Evolutionary conservation across 1,284 basidiomycete species (phyloP), one percentile per base, ranked within the genome.

Genomic region (Cystobasidium pallidum): DNA sequence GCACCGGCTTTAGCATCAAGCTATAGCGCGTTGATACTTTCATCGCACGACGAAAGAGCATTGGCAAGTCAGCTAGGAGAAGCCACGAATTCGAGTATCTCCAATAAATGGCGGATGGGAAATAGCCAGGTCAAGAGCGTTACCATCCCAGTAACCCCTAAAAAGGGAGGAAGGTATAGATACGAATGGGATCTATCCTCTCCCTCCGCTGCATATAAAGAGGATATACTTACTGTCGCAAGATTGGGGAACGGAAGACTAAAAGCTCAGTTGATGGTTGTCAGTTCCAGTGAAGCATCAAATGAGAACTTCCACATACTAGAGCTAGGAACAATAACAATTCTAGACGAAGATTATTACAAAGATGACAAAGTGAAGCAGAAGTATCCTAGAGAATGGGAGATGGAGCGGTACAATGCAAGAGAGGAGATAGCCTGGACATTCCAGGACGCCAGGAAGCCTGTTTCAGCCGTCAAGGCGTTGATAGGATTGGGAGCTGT

Each of bases 341-440:
- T 71, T n/a, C 13, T 39, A 8, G 68, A 71, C 24, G 68, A 71
- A 39, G 39, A 21, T 3, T 63, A 54, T n/a, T 71, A 64, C 13
- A 54, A 54, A 30, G 41, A 39, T 19, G 26, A 26, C 8, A 24
- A 11, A 24, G 26, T 30, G 34, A 52, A 45, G 30, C 39, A 45
- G n/a, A 71, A 71, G 10, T 71, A 51, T n/a, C 68, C 61, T 32
- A 71, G 68, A 64, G 68, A 71, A 36, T 71, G 68, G 68, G 68
- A 71, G 39, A 64, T 71, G 59, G 68, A 71, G 11, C 4, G 68
- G 47, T 71, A 71, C 34, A 47, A 28, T 24, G 19, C 55, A 3
- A 58, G 68, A 28, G 39, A 26, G 39, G 59, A 63, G 24, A 21
- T 63, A 11, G 17, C 45, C 0, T 71, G 68, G 68, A 71, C 68